Percentiles rank a stretch among this genome's conserved stretches.
These are phyloP conservation scores for Chloranthus sessilifolius DNA, from an alignment of 164 flowering plant genomes.

Conservation along the genomic window DNA sequence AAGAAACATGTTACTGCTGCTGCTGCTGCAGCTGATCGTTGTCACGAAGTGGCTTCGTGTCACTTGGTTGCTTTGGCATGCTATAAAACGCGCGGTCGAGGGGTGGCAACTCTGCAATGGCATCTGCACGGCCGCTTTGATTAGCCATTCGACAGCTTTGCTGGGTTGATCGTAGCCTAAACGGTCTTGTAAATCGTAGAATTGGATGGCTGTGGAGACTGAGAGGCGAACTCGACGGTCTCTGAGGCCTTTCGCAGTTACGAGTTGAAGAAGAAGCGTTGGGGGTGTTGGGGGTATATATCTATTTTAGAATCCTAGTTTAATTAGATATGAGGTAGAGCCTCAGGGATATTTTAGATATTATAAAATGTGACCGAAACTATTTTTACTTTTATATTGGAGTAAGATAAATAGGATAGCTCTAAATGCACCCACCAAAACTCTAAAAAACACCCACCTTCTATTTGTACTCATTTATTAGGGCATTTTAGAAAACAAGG, in stretches of 20 bases:
- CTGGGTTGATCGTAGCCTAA: conserved; percentile 85
- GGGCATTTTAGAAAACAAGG: too few relatives aligned
- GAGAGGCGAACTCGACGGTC: conserved; percentile 72
- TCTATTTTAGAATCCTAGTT: too few relatives aligned
- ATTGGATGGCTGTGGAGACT: conserved; percentile 63
- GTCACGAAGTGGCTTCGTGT: conserved; percentile 37
- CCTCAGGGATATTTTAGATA: too few relatives aligned
- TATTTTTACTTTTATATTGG: too few relatives aligned
- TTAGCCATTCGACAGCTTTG: conserved; percentile 94
- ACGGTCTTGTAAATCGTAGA: conserved; percentile 75
- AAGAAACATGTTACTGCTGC: conserved; percentile 21
- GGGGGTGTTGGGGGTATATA: too few relatives aligned
- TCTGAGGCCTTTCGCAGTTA: conserved; percentile 58
- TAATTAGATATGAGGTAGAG: too few relatives aligned
- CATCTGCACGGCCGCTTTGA: conserved; percentile 64
- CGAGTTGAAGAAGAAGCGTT: too few relatives aligned
- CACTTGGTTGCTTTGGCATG: conserved; percentile 47
- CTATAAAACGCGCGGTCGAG: conserved; percentile 45
- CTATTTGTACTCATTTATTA: too few relatives aligned
- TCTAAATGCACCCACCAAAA: too few relatives aligned
- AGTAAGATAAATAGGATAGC: too few relatives aligned
- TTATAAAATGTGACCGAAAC: too few relatives aligned
- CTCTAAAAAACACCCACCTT: too few relatives aligned
- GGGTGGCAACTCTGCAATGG: conserved; percentile 78
- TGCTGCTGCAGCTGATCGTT: conserved; percentile 27